These are phyloP conservation scores for Aspergillus diversus DNA, from an alignment of 495 filamentous ascomycete genomes.

Conservation along the genomic window DNA sequence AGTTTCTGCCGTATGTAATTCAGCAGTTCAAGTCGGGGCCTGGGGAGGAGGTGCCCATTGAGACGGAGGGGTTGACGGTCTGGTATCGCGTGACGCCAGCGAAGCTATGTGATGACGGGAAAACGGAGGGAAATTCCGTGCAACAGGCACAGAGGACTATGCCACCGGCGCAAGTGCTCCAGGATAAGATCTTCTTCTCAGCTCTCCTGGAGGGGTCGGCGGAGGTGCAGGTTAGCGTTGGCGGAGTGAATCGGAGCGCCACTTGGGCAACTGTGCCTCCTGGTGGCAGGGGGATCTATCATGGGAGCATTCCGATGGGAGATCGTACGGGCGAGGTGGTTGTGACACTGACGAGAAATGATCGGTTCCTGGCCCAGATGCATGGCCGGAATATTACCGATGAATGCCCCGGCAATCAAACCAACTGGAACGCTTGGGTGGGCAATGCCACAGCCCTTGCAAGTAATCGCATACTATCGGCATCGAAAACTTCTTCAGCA, in stretches of 20 bases:
- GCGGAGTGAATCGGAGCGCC: slow-evolving; percentile 33
- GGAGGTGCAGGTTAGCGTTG: slow-evolving; percentile 56
- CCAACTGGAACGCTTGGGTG: slow-evolving; percentile 58
- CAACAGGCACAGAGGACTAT: slow-evolving; percentile 19
- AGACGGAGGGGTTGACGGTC: slow-evolving; percentile 54
- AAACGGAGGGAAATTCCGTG: slow-evolving; percentile 41
- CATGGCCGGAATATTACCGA: slow-evolving; percentile 53
- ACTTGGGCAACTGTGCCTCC: slow-evolving; percentile 36
- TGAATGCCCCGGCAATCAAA: slow-evolving; percentile 49
- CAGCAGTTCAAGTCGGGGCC: slow-evolving; percentile 60
- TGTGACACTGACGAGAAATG: slow-evolving; percentile 52
- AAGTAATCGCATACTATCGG: not conserved
- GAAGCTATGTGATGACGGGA: slow-evolving; percentile 35
- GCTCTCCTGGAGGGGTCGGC: slow-evolving; percentile 33
- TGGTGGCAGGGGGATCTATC: slow-evolving; percentile 52
- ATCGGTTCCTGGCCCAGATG: slow-evolving; percentile 27
- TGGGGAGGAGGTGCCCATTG: slow-evolving; percentile 41
- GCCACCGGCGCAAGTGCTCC: slow-evolving; percentile 21
- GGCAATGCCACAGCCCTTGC: slow-evolving; percentile 30
- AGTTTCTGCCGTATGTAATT: slow-evolving; percentile 65
- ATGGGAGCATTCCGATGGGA: slow-evolving; percentile 53
- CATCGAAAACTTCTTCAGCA: not conserved
- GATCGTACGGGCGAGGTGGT: slow-evolving; percentile 54
- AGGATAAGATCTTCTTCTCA: slow-evolving; percentile 46
- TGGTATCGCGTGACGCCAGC: slow-evolving; percentile 64